phyloP scores from a whole-genome alignment of 1,284 basidiomycete genomes.

The Boletellus deceptivus region DNA sequence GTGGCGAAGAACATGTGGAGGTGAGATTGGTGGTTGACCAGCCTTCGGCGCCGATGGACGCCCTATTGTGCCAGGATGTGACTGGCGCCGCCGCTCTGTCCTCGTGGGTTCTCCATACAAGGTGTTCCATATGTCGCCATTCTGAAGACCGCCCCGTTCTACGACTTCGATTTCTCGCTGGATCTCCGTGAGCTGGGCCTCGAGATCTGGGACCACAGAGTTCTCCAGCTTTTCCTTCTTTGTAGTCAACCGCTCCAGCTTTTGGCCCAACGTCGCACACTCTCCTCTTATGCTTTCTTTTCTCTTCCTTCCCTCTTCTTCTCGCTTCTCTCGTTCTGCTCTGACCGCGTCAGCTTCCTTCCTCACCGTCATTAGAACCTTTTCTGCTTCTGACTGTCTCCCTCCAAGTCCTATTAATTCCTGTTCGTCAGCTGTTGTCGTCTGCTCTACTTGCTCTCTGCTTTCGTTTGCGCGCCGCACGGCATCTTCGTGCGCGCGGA shows the following conservation, averaged over 20 bases:
- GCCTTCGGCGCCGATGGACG: conserved; percentile 19
- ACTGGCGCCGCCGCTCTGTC: conserved; percentile 24
- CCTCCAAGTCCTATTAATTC: conserved; percentile 49
- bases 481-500: conserved; percentile 73
- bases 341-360: conserved; percentile 41
- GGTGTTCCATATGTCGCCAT: conserved; percentile 18
- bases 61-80: conserved; percentile 31
- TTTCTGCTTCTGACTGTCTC: conserved; percentile 48
- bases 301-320: conserved; percentile 56
- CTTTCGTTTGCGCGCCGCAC: conserved; percentile 64
- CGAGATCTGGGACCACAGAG: conserved; percentile 49
- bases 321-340: conserved; percentile 50
- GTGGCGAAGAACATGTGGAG: conserved; percentile 25
- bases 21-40: conserved; percentile 23
- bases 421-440: conserved; percentile 49
- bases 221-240: conserved; percentile 56
- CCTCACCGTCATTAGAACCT: conserved; percentile 37
- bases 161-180: conserved; percentile 49
- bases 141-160: conserved; percentile 23
- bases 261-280: conserved; percentile 43
- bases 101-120: conserved; percentile 12
- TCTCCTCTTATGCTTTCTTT: conserved; percentile 54
- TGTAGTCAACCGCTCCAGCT: conserved; percentile 50
- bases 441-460: conserved; percentile 54
- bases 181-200: conserved; percentile 50